Conservation (phyloP, 768 basidiomycete species). For the Multifurca ochricompacta region DNA sequence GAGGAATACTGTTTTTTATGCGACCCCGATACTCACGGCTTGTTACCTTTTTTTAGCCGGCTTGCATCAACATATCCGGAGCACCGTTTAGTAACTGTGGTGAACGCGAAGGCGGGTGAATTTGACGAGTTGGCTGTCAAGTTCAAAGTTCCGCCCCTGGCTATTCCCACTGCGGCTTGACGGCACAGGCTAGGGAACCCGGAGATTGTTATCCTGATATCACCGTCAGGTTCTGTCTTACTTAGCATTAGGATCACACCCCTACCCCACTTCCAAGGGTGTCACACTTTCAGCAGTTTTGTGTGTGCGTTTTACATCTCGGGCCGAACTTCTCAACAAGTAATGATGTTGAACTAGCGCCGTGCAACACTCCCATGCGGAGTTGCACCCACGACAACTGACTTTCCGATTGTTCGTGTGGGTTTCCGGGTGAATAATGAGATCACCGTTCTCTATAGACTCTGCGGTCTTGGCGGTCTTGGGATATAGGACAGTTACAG, state of each 20-base stretch:
- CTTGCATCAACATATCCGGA: constrained; percentile 45
- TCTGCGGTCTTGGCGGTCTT: background rate
- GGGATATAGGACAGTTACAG: background rate
- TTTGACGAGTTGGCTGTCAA: constrained; percentile 60
- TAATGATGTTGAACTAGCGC: background rate
- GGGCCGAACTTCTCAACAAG: constrained; percentile 5
- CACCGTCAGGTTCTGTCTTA: background rate
- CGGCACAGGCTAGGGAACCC: background rate
- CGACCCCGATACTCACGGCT: constrained; percentile 12
- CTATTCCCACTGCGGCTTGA: constrained; percentile 25
- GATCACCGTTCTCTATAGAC: background rate
- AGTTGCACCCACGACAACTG: background rate
- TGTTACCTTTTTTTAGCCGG: constrained; percentile 29
- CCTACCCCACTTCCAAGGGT: background rate
- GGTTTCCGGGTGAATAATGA: background rate
- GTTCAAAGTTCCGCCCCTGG: constrained; percentile 52
- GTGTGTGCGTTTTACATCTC: background rate
- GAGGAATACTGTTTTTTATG: background rate
- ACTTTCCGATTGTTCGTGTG: background rate
- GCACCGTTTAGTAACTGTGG: constrained; percentile 62
- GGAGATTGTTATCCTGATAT: constrained; percentile 4
- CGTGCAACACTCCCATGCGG: background rate
- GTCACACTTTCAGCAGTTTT: background rate
- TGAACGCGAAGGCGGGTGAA: constrained; percentile 48
- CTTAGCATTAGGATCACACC: background rate